phyloP scores from a whole-genome alignment of 805 yeast species.

The Torulaspora gathmanii region DNA sequence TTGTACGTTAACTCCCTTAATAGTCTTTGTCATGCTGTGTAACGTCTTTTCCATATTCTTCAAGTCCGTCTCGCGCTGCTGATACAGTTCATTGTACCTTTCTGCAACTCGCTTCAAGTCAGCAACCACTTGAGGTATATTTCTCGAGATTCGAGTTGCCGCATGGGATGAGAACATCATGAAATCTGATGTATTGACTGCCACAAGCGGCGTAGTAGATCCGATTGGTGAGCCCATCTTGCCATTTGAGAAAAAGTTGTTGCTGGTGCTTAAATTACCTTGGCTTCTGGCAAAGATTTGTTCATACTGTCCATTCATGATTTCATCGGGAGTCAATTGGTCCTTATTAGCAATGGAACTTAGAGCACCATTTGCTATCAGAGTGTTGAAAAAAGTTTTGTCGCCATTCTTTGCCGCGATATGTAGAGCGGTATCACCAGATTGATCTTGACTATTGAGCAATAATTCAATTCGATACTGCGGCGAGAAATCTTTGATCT shows the following conservation, averaged over 20 bases:
- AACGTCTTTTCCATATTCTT: slow-evolving; percentile 29
- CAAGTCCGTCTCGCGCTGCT: slow-evolving; percentile 42
- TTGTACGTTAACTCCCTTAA: slow-evolving; percentile 20
- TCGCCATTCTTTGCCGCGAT: slow-evolving; percentile 74
- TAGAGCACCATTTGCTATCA: slow-evolving; percentile 30
- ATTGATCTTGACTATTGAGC: slow-evolving; percentile 60
- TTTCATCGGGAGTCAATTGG: slow-evolving; percentile 29
- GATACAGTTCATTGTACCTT: slow-evolving; percentile 48
- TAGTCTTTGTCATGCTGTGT: slow-evolving; percentile 22
- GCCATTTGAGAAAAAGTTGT: slow-evolving; percentile 3
- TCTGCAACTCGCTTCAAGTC: slow-evolving; percentile 44
- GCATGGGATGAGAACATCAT: slow-evolving; percentile 34
- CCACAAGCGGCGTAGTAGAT: slow-evolving; percentile 13
- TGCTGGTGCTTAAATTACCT: slow-evolving; percentile 6
- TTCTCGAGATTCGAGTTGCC: slow-evolving; percentile 30
- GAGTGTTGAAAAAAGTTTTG: slow-evolving; percentile 34
- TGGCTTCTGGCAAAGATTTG: slow-evolving; percentile 12
- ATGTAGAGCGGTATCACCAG: slow-evolving; percentile 90
- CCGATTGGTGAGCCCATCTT: slow-evolving; percentile 12
- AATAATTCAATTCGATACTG: slow-evolving; percentile 55
- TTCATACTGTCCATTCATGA: slow-evolving; percentile 38
- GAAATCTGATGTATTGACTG: slow-evolving; percentile 19
- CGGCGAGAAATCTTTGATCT: slow-evolving; percentile 60
- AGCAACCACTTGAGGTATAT: slow-evolving; percentile 28
- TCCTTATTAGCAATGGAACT: slow-evolving; percentile 46